These are phyloP conservation scores for Emericellopsis cladophorae DNA, from an alignment of 2,329 filamentous ascomycete species.

Conservation along the genomic window DNA sequence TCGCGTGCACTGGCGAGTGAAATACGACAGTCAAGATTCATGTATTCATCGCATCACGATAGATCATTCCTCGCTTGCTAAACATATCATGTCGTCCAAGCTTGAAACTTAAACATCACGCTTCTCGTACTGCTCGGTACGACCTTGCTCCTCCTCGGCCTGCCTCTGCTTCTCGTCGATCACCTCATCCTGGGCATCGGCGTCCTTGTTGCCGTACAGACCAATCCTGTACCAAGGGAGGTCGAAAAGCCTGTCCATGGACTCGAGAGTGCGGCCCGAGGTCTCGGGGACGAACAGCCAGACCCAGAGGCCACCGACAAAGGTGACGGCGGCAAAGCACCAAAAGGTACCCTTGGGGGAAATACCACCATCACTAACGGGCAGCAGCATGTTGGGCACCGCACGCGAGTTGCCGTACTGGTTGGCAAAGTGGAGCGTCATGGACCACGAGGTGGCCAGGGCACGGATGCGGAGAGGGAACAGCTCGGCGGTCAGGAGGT, in stretches of 20 bases:
- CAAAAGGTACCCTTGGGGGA: constrained; percentile 59
- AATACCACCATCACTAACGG: constrained; percentile 29
- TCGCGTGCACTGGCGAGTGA: too few species aligned
- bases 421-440: constrained; percentile 70
- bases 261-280: constrained; percentile 50
- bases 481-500: constrained; percentile 65
- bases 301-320: constrained; percentile 57
- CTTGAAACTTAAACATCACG: background rate
- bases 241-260: constrained; percentile 59
- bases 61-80: too few species aligned
- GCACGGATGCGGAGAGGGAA: constrained; percentile 66
- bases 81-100: background rate
- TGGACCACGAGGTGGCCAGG: constrained; percentile 56
- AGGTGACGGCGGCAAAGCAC: constrained; percentile 58
- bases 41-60: too few species aligned
- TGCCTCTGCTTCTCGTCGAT: constrained; percentile 29
- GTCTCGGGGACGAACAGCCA: constrained; percentile 65
- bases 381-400: constrained; percentile 61
- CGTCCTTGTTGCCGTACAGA: constrained; percentile 36
- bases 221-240: constrained; percentile 68
- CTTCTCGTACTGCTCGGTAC: constrained; percentile 22
- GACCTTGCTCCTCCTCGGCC: constrained; percentile 16
- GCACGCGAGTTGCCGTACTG: constrained; percentile 65
- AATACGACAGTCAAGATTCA: too few species aligned
- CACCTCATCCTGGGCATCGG: constrained; percentile 29